Base-by-base conservation (phyloP, 768 basidiomycete species). In the Mycena chlorophos region DNA sequence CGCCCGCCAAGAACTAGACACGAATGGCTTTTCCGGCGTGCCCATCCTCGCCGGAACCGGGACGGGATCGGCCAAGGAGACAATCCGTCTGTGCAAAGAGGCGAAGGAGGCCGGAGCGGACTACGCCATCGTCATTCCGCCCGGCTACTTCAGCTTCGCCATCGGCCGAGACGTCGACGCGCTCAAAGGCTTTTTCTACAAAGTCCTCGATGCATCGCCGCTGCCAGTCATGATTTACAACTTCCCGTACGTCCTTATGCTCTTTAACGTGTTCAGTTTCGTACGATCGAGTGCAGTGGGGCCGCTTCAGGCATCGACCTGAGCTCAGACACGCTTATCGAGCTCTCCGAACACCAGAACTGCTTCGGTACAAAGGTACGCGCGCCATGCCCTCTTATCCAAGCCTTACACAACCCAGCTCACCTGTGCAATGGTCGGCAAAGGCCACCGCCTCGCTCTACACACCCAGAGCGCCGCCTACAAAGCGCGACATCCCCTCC, bases 11-110 rank as follows among this genome's bases (percentile, higher is more conserved):
- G 81, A 78, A 1, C 73, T 88, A 43, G 84, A 89, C 58, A 66
- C 66, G 5, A 77, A 73, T 16, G 80, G 78, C 3, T 68, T 85
- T 25, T 30, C 57, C 5, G 59, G 74, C 31, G 67, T 78, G 3
- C 84, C 85, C 22, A 73, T 88, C 49, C 75, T 87, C 53, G 81
- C 77, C 27, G 87, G 87, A 50, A 84, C 86, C n/a, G 84, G 86
- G 14, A 78, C 79, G 1, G 79, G 80, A 34, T 81, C 81, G 63
- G 86, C 86, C 16, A 76, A 82, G 31, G 85, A 83, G 63, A 84
- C 84, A 30, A 73, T 88, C 47, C 68, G 77, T 27, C 69, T 87
- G 16, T 75, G 73, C 54, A 72, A 75, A 27, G 80, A 84, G 65
- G 86, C 86, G 28, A 84, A 83, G 8, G 74, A 74, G 17, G 80